Conservation (phyloP, 1,284 basidiomycete genomes). For the Boletus semigastroideus region DNA sequence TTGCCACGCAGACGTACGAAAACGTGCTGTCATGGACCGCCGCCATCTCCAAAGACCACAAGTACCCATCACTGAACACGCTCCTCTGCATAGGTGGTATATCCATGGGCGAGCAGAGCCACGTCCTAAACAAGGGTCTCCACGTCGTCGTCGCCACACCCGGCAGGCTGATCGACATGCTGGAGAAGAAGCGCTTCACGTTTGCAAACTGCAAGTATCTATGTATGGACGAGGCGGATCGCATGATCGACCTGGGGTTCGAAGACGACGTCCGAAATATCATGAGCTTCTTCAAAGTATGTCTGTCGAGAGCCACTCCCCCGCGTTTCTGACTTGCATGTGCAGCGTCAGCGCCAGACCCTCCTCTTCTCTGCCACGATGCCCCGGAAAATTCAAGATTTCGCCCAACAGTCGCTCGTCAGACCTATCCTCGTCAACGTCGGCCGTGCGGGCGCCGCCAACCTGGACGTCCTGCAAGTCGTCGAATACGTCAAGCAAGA, state of each 20-base stretch:
- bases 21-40: conserved; percentile 86
- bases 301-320: conserved; percentile 13
- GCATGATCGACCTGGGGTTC: conserved; percentile 99
- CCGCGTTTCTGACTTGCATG: conserved; percentile 6
- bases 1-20: conserved; percentile 96
- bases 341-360: conserved; percentile 91
- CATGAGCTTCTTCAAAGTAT: conserved; percentile 95
- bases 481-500: conserved; percentile 99
- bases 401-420: conserved; percentile 93
- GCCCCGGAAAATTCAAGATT: conserved; percentile 98
- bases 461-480: conserved; percentile 94
- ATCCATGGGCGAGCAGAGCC: conserved; percentile 94
- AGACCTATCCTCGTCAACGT: conserved; percentile 95
- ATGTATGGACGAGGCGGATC: conserved; percentile 98
- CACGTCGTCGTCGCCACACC: conserved; percentile 98
- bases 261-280: conserved; percentile 98
- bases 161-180: conserved; percentile 94
- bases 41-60: conserved; percentile 75
- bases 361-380: conserved; percentile 98
- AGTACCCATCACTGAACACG: conserved; percentile 84
- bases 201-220: conserved; percentile 93
- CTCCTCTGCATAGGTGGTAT: conserved; percentile 97
- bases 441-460: conserved; percentile 96
- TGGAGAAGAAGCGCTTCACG: conserved; percentile 91
- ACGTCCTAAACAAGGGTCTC: conserved; percentile 85